These are phyloP conservation scores for Nicotiana tabacum DNA, from an alignment of 257 asterid genomes.

Conservation along the genomic window DNA sequence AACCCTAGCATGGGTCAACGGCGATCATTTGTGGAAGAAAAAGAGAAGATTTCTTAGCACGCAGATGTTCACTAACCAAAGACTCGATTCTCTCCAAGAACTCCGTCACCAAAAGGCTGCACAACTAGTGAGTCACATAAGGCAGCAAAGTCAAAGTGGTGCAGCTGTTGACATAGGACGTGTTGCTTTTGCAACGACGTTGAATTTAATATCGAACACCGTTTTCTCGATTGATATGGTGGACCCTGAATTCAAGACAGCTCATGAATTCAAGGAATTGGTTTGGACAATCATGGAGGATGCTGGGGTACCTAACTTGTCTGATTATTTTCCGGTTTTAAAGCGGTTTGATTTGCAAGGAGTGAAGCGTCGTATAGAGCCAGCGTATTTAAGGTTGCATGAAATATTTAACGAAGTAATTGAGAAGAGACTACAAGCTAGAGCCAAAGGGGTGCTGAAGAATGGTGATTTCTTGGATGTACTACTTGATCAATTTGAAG, in stretches of 20 bases:
- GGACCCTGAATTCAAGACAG: background rate
- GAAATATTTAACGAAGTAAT: background rate
- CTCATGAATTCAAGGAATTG: background rate
- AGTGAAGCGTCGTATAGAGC: background rate
- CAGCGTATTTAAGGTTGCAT: background rate
- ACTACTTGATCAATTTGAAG: background rate
- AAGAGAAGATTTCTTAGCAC: background rate
- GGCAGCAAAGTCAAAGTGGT: background rate
- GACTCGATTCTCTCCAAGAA: background rate
- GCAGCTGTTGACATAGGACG: background rate
- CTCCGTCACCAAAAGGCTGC: background rate
- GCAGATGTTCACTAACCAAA: background rate
- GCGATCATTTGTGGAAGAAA: background rate
- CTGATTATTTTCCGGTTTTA: slow-evolving; percentile 4
- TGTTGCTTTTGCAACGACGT: background rate
- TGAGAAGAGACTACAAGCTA: background rate
- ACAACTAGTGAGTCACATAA: background rate
- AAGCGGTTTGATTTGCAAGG: slow-evolving; percentile 3
- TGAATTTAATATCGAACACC: background rate
- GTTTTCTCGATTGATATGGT: background rate
- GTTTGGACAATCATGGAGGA: background rate
- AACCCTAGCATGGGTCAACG: background rate
- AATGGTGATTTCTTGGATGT: slow-evolving; percentile 4
- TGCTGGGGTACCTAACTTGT: background rate
- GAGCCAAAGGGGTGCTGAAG: background rate